phyloP scores from a whole-genome alignment of 345 rosid genomes.

The Eucalyptus paniculata region DNA sequence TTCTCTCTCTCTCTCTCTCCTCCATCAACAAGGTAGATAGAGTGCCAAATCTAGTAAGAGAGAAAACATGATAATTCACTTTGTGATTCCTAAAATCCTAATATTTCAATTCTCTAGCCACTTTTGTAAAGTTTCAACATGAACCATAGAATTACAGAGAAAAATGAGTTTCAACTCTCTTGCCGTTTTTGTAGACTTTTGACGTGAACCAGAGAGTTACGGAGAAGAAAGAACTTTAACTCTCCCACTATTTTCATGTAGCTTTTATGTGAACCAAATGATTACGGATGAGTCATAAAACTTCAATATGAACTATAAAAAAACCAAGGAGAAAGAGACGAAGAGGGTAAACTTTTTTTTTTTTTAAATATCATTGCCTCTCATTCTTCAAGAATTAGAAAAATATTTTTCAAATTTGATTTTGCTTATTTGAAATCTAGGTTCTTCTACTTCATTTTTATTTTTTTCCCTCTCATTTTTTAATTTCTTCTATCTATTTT shows the following conservation, averaged over 20 bases:
- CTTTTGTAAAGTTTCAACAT: background rate
- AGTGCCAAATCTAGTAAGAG: background rate
- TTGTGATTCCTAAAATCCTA: too few relatives aligned
- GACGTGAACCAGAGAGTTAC: accelerated
- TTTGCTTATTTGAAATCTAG: background rate
- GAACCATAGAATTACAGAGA: background rate
- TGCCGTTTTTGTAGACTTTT: background rate
- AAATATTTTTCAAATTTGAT: background rate
- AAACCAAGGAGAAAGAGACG: background rate
- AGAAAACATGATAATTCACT: too few relatives aligned
- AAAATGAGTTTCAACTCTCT: background rate
- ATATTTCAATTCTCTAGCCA: background rate
- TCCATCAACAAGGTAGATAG: too few relatives aligned
- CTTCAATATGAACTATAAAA: too few relatives aligned
- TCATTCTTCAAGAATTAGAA: background rate
- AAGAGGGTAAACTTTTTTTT: background rate
- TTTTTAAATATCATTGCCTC: background rate
- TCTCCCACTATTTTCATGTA: background rate
- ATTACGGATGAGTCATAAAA: background rate
- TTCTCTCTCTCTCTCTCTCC: background rate
- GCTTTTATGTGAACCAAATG: background rate
- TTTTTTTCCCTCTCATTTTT: background rate
- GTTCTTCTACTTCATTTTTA: background rate
- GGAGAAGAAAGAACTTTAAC: background rate
- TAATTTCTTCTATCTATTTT: too few relatives aligned